phyloP scores from a whole-genome alignment of 495 filamentous ascomycete genomes.

The Trichoderma erinaceum region DNA sequence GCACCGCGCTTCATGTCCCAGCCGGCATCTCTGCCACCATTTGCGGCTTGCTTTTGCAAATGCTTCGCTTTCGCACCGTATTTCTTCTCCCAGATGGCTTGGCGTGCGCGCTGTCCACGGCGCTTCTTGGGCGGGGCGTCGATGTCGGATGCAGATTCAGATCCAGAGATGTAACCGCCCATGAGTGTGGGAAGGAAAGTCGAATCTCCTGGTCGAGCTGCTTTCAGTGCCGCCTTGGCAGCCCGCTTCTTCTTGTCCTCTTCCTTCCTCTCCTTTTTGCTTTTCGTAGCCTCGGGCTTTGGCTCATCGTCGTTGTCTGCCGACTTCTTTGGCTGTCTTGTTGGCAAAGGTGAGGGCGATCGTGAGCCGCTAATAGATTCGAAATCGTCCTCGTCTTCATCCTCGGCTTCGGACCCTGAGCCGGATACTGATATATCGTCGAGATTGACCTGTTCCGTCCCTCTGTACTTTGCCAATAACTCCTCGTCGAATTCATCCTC shows the following conservation, averaged over 20 bases:
- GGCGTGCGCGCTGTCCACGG: conserved; percentile 79
- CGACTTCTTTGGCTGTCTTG: conserved; percentile 17
- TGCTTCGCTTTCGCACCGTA: conserved; percentile 73
- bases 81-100: conserved; percentile 88
- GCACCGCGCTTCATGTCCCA: conserved; percentile 50
- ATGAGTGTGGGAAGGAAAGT: conserved; percentile 85
- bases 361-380: neutral
- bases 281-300: conserved; percentile 8
- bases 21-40: conserved; percentile 37
- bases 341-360: neutral
- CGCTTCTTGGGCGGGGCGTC: conserved; percentile 57
- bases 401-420: conserved; percentile 18
- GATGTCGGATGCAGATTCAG: conserved; percentile 56
- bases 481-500: conserved; percentile 32
- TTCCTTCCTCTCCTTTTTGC: conserved; percentile 15
- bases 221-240: conserved; percentile 23
- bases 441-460: conserved; percentile 5
- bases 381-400: conserved; percentile 9
- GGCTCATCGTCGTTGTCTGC: conserved; percentile 14
- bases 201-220: conserved; percentile 41
- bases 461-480: conserved; percentile 13
- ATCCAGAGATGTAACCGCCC: conserved; percentile 89
- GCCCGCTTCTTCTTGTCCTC: conserved; percentile 19
- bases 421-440: conserved; percentile 28
- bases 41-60: conserved; percentile 44